Base-by-base conservation (phyloP, 805 yeast species). In the Tetrapisispora nanseiensis region DNA sequence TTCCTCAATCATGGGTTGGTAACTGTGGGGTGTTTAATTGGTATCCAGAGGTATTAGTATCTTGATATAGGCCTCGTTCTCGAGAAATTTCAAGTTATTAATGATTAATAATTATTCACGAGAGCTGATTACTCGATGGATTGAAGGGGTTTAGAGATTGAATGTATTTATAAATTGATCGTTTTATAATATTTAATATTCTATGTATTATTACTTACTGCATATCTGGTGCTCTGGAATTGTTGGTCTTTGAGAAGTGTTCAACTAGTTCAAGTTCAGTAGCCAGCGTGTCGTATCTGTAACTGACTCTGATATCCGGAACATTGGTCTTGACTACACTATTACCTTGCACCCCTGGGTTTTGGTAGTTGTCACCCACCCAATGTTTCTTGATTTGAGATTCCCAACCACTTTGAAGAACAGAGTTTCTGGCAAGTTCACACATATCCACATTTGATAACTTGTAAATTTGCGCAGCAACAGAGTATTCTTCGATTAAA, bases 401-500 rank as follows among this genome's bases (percentile, higher is more conserved):
- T 63, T 92, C 99, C 76, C 89, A 92, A 0, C 99, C 99, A 56
- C 94, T 81, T 70, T 90, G 97, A 46, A 73, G 62, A 3, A 92
- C 97, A 0, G 97, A 89, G 63, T 90, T 89, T 49, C 79, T 74
- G 0, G 99, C 98, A 52, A 92, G 69, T 61, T 92, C 99, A 60
- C 97, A 89, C 94, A 92, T 86, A 63, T 92, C 98, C 26, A 90
- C 97, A 47, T 86, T 79, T 0, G 95, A 86, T 33, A 92, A 71
- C 59, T 92, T 87, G 71, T 89, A 92, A 51, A 92, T 92, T 64
- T 92, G 97, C 0, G 97, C 97, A 6, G 98, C 98, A 24, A 92
- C 97, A 2, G 96, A 86, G 61, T 89, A 92, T 63, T 92, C 98
- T 63, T 92, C 98, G 52, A 92, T 92, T 56, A 92, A 72, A 13